Base-by-base conservation (phyloP, 2,329 filamentous ascomycete genomes). In the Xylariaceae sp. region DNA sequence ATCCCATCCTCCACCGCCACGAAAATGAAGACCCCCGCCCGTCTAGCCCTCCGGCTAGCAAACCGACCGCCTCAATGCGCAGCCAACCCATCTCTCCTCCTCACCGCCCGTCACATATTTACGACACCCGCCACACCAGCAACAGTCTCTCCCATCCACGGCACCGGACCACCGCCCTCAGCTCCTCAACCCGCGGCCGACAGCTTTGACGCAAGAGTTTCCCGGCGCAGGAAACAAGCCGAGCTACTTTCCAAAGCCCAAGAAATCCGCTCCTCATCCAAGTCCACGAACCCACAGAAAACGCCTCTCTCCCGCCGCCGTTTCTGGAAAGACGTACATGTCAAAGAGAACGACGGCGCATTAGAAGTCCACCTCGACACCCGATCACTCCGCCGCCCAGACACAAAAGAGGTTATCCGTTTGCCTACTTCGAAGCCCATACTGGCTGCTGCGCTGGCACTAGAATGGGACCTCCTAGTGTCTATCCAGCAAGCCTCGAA, bases 401-500 rank as follows among this genome's bases (percentile, higher is more conserved):
- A 81, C 51, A 84, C 84, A 46, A 90, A 91, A 65, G 66, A 80
- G 38, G 75, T 89, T 55, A 75, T 99, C 60, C 81, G 78, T 1
- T 63, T 97, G 27, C 91, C 94, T 0, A 62, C 73, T 1, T 80
- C 78, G 49, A 97, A 96, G 72, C 84, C 83, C 31, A 81, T 90
- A 62, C 85, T 97, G 36, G 92, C 92, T 19, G 78, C 85, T 40
- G 89, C 89, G 49, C 84, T 99, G 55, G 94, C 92, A 3, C 73
- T 95, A 40, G 94, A 99, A 74, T 99, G 94, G 94, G 91, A 96
- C 66, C 76, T 86, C 43, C 79, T 99, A 53, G 79, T 85, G 19
- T 88, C 87, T 12, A 83, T 87, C 2, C 86, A 91, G 65, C 89
- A 97, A 70, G 89, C 90, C 0, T 80, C 91, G 36, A 89, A 86